Evolutionary conservation across 331 rosid species (phyloP), one percentile per base, ranked within the genome.

Genomic region (Arachis monticola): DNA sequence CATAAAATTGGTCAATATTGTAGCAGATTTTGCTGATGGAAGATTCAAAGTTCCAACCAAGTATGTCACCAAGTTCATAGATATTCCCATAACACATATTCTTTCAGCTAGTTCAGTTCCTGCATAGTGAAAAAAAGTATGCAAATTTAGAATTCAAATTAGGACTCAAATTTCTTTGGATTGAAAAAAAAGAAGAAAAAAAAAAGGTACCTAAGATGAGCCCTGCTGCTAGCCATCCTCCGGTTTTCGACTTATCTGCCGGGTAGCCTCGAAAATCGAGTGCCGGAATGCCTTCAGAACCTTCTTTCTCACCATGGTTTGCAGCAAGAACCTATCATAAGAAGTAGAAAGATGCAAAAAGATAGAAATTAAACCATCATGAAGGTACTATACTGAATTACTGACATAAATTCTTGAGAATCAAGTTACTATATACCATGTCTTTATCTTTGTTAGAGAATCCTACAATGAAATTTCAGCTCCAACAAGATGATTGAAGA

Each of bases 221-320:
- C 67, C 97, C 97, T 56, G 97, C 96, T 46, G 87, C 97, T 65
- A 92, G 80, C 99, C 99, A 94, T 45, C 97, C 90, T 0, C 99
- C 97, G 6, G 93, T 88, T 68, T 84, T 90, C 27, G 87, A 77
- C 68, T 90, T 94, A 73, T 92, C 93, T 0, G 64, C 90, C 0
- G 89, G 92, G 4, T 79, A 72, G 12, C 97, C 97, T 53, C 95
- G 76, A 72, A 81, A 90, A 85, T 94, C 89, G 58, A 84, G 88
- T n/a, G 83, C 80, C 44, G 63, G 72, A 74, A 64, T 84, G 14
- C 82, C 92, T 45, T 79, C 79, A 75, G 72, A 80, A 46, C 80
- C 83, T 42, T 60, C 85, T 63, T 85, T 70, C 51, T 80, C 91
- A 7, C 83, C 88, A 41, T 81, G 58, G 45, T 79, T 58, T 8